Conservation (phyloP, 2,329 filamentous ascomycete genomes). For the Septoria petroselini region DNA sequence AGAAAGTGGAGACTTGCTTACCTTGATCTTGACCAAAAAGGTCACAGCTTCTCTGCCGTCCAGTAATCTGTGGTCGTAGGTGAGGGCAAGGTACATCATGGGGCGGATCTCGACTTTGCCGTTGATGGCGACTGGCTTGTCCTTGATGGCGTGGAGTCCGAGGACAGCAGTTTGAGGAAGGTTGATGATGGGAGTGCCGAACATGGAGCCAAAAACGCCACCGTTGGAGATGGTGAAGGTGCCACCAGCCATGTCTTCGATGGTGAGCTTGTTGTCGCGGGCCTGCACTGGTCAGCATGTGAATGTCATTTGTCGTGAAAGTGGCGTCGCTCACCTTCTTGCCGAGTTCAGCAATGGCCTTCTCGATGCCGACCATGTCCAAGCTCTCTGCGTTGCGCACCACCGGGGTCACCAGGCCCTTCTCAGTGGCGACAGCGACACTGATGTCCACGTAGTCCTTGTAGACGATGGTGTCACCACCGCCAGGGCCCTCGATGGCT, state of each 20-base stretch:
- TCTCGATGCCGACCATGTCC: slow-evolving; percentile 86
- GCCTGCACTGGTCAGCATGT: slow-evolving; percentile 54
- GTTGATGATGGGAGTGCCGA: slow-evolving; percentile 99
- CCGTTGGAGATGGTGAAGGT: slow-evolving; percentile 98
- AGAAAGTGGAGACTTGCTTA: neutral
- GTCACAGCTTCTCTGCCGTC: slow-evolving; percentile 94
- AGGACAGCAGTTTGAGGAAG: slow-evolving; percentile 87
- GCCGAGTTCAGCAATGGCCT: slow-evolving; percentile 85
- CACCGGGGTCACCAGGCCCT: slow-evolving; percentile 93
- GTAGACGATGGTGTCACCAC: slow-evolving; percentile 97
- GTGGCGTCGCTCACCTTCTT: slow-evolving; percentile 68
- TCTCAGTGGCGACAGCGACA: slow-evolving; percentile 94
- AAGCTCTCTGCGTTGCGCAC: slow-evolving; percentile 88
- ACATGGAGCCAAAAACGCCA: slow-evolving; percentile 92
- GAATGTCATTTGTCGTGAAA: slow-evolving; percentile 6
- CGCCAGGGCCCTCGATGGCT: slow-evolving; percentile 91
- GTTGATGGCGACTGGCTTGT: slow-evolving; percentile 82
- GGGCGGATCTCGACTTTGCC: slow-evolving; percentile 93
- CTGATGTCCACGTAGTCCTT: slow-evolving; percentile 97
- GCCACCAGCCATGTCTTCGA: slow-evolving; percentile 98
- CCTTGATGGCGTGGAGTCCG: slow-evolving; percentile 94
- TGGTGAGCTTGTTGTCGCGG: slow-evolving; percentile 91
- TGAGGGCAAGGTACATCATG: slow-evolving; percentile 99
- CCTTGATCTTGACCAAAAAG: slow-evolving; percentile 95
- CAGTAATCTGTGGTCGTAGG: slow-evolving; percentile 93